A percentile compares a stretch with the other conserved stretches of the same genome.
Conservation (phyloP, 495 filamentous ascomycete species). For the Aspergillus nidulans region DNA sequence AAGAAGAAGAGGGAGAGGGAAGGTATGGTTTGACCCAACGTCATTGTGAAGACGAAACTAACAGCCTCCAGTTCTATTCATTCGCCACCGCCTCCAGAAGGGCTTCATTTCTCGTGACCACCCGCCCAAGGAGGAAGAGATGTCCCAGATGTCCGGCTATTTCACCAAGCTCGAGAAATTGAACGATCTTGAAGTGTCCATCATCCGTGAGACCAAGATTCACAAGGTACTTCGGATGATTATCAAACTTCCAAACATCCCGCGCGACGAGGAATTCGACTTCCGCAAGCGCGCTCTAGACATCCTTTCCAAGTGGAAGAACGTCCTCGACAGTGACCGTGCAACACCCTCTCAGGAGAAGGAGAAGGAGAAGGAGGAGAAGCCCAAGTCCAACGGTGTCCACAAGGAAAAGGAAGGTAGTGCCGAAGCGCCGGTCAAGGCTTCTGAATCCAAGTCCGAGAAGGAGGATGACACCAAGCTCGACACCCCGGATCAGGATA, state of each 20-base stretch:
- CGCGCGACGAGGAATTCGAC: constrained; percentile 75
- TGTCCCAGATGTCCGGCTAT: constrained; percentile 75
- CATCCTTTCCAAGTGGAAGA: constrained; percentile 78
- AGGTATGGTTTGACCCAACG: constrained; percentile 41
- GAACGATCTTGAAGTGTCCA: constrained; percentile 74
- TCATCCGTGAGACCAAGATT: constrained; percentile 83
- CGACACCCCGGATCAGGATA: constrained; percentile 25
- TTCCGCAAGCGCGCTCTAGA: constrained; percentile 75
- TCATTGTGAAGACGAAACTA: background rate
- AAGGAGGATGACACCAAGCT: constrained; percentile 37
- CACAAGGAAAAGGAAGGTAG: constrained; percentile 51
- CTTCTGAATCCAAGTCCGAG: constrained; percentile 36
- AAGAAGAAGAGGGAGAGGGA: constrained; percentile 64
- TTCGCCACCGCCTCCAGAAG: constrained; percentile 87
- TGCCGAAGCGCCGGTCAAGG: constrained; percentile 36
- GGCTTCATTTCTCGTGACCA: constrained; percentile 79
- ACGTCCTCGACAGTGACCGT: constrained; percentile 58
- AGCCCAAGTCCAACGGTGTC: constrained; percentile 47
- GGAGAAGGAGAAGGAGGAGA: constrained; percentile 40
- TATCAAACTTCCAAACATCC: constrained; percentile 74
- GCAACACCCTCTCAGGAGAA: constrained; percentile 35
- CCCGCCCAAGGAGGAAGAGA: constrained; percentile 81
- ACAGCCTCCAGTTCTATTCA: constrained; percentile 58
- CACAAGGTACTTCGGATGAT: constrained; percentile 92
- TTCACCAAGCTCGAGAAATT: constrained; percentile 74